Evolutionary conservation across 148 eudicot genomes (phyloP), one percentile per base, ranked within the genome.

Genomic region (Arbutus unedo): DNA sequence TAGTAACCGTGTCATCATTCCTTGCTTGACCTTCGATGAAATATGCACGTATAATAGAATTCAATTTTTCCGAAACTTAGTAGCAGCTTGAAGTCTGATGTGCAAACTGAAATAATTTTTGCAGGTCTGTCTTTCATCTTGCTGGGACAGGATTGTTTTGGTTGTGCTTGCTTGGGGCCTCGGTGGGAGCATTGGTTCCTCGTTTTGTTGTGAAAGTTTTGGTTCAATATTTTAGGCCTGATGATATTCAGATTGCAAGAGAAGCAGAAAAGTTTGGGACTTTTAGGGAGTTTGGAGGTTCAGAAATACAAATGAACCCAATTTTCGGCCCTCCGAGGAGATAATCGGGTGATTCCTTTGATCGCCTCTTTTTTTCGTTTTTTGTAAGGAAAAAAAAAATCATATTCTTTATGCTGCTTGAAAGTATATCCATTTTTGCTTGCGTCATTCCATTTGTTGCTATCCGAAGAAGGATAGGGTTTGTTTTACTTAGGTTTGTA

Each of bases 221-320:
- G 47, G 81, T 85, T 53, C 93, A 93, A 84, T 79, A 88, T 45
- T 89, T 53, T 84, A 82, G 76, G 67, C 96, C 99, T 5, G 74
- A 83, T 19, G 98, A 97, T 83, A 79, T 92, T 82, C 97, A 92
- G 87, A 89, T 97, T 50, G 97, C 97, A 59, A 90, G 92, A 85
- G 99, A 97, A 88, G 97, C 93, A 2, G 99, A 97, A 84, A 97
- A 93, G 84, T 83, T 87, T 41, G 90, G 91, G n/a, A 90, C 75
- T 25, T 84, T 87, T 44, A 84, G 84, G n/a, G 88, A 83, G 47
- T 83, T 87, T 82, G 90, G 78, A 49, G 62, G 75, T 21, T 81
- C 82, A 25, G 93, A 90, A 81, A 81, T 86, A 62, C 97, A 97
- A 89, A 94, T 97, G 99, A 92, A 85, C 87, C 87, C 71, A 10